A percentile compares a stretch with the other conserved stretches of the same genome.
These are phyloP conservation scores for Endothia cerciana DNA, from an alignment of 2,329 filamentous ascomycete genomes.

Conservation along the genomic window DNA sequence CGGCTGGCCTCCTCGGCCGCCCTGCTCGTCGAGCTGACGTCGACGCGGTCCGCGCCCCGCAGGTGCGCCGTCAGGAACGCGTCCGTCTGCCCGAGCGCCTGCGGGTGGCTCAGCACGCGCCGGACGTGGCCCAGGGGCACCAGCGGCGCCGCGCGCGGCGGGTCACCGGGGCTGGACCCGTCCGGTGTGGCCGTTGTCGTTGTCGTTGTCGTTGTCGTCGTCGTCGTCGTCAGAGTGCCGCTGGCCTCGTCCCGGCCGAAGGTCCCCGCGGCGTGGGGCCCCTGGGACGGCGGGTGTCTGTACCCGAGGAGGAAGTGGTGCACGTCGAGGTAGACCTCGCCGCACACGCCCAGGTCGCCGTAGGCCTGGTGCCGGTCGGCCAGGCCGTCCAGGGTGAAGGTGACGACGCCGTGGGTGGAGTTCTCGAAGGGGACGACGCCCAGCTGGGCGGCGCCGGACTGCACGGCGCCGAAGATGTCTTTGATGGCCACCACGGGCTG, in stretches of 20 bases:
- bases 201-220: constrained; percentile 33
- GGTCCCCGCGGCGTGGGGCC: neutral
- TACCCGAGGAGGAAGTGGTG: constrained; percentile 82
- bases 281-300: neutral
- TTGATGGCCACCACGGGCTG: constrained; percentile 56
- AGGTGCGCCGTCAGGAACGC: constrained; percentile 72
- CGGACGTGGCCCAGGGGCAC: constrained; percentile 63
- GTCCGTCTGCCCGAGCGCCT: constrained; percentile 92
- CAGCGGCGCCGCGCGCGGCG: constrained; percentile 53
- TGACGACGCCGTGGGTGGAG: constrained; percentile 89
- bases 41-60: constrained; percentile 75
- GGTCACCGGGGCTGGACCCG: no score
- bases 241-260: constrained; percentile 18
- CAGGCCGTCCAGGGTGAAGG: constrained; percentile 87
- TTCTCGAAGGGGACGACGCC: constrained; percentile 96
- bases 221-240: constrained; percentile 32
- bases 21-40: constrained; percentile 82
- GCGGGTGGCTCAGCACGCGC: constrained; percentile 88
- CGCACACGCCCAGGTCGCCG: constrained; percentile 73
- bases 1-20: constrained; percentile 78
- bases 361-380: constrained; percentile 71
- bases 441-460: constrained; percentile 63
- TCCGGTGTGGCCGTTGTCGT: constrained; percentile 35
- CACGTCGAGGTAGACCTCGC: constrained; percentile 84
- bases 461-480: constrained; percentile 81